Conservation (phyloP, 306 rosid genomes). For the Begonia loranthoides region DNA sequence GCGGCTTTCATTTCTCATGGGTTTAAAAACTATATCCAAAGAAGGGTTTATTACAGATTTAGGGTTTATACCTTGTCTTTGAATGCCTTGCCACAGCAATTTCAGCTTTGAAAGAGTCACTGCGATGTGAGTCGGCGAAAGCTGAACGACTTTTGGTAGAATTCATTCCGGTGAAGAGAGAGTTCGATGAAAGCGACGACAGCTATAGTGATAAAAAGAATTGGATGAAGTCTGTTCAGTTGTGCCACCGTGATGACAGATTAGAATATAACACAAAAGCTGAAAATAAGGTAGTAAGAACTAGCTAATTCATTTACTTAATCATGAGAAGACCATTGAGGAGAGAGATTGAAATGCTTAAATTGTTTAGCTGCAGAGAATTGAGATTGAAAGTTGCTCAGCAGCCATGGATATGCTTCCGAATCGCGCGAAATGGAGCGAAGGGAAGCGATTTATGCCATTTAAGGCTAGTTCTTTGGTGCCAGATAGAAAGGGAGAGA, state of each 20-base stretch:
- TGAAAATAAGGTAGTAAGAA: slow-evolving; percentile 41
- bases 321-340: background rate
- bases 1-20: too few species aligned
- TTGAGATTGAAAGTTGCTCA: too few species aligned
- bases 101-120: slow-evolving; percentile 33
- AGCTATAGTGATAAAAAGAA: slow-evolving; percentile 58
- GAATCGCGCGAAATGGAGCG: background rate
- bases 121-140: slow-evolving; percentile 26
- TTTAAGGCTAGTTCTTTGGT: slow-evolving; percentile 40
- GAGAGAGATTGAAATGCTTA: too few species aligned
- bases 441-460: slow-evolving; percentile 35
- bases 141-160: slow-evolving; percentile 59
- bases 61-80: too few species aligned
- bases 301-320: background rate
- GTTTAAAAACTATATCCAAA: too few species aligned
- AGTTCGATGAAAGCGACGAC: slow-evolving; percentile 27
- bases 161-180: slow-evolving; percentile 70
- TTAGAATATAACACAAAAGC: slow-evolving; percentile 2
- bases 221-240: slow-evolving; percentile 99
- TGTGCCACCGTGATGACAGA: slow-evolving; percentile 41
- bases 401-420: too few species aligned
- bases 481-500: slow-evolving; percentile 18
- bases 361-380: too few species aligned
- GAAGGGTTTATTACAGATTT: too few species aligned
- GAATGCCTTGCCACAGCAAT: slow-evolving; percentile 50